A percentile compares a stretch with the other conserved stretches of the same genome.
phyloP scores from a whole-genome alignment of 345 rosid species.

The Erodium maritimum region DNA sequence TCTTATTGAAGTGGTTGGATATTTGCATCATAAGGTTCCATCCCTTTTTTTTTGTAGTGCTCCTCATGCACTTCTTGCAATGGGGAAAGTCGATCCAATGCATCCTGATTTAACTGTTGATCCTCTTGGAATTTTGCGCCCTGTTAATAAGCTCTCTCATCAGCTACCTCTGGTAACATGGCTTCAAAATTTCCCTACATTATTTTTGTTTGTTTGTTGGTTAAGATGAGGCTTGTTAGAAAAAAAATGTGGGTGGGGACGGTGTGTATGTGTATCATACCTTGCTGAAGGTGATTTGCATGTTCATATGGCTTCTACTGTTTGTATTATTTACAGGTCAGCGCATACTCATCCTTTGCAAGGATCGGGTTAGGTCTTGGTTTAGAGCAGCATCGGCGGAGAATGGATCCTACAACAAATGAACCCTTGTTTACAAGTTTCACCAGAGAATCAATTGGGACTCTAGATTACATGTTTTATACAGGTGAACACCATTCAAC shows the following conservation, averaged over 20 bases:
- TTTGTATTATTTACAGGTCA: slow-evolving; percentile 51
- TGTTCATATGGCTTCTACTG: slow-evolving; percentile 6
- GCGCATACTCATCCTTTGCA: slow-evolving; percentile 87
- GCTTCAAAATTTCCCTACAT: background rate
- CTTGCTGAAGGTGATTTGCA: background rate
- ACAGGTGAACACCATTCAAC: slow-evolving; percentile 38
- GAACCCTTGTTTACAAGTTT: slow-evolving; percentile 94
- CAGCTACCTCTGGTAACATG: slow-evolving; percentile 77
- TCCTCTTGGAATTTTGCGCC: slow-evolving; percentile 84
- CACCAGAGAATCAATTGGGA: slow-evolving; percentile 88
- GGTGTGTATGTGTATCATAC: no score
- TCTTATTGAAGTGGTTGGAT: background rate
- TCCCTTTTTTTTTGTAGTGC: slow-evolving; percentile 45
- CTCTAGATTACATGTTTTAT: slow-evolving; percentile 89
- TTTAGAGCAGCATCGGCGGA: slow-evolving; percentile 70
- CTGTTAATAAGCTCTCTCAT: slow-evolving; percentile 77
- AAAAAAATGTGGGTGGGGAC: background rate
- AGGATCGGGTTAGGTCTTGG: slow-evolving; percentile 50
- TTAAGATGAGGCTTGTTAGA: background rate
- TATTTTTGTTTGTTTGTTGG: background rate
- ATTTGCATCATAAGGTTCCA: background rate
- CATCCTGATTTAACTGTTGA: slow-evolving; percentile 78
- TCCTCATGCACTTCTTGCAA: slow-evolving; percentile 92
- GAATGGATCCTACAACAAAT: slow-evolving; percentile 73
- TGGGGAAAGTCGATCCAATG: slow-evolving; percentile 75